These are phyloP conservation scores for Bifiguratus adelaidae DNA, from an alignment of 192 early-diverging fungal genomes.

Conservation along the genomic window DNA sequence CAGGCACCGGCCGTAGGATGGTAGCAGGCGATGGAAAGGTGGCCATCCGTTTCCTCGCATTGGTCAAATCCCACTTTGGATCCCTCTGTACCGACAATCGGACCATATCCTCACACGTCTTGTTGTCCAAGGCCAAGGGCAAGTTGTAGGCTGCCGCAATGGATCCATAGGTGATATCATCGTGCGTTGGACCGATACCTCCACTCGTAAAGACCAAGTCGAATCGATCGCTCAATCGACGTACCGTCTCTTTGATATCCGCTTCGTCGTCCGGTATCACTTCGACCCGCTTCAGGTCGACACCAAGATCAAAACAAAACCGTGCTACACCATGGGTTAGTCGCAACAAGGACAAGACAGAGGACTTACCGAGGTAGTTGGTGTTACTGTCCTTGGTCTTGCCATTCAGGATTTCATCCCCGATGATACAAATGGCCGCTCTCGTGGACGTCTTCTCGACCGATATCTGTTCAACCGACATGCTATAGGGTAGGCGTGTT, in stretches of 20 bases:
- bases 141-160: constrained; percentile 45
- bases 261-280: constrained; percentile 38
- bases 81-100: constrained; percentile 4
- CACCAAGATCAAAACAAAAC: constrained; percentile 47
- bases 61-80: constrained; percentile 13
- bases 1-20: constrained; percentile 26
- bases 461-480: not conserved
- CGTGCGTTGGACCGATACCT: constrained; percentile 62
- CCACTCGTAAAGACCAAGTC: constrained; percentile 63
- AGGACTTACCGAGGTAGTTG: constrained; percentile 26
- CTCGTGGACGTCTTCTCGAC: constrained; percentile 3
- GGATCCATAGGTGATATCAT: constrained; percentile 56
- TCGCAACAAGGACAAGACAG: not conserved
- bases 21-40: constrained; percentile 32
- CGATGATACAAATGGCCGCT: constrained; percentile 48
- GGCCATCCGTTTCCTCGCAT: constrained; percentile 54
- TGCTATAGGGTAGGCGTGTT: not conserved
- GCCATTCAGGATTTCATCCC: constrained; percentile 67
- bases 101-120: constrained; percentile 45
- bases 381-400: constrained; percentile 59
- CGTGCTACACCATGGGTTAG: constrained; percentile 21
- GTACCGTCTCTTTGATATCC: constrained; percentile 31
- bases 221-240: constrained; percentile 28
- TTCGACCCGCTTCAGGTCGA: constrained; percentile 43
- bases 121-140: constrained; percentile 34